Percentiles rank a stretch among this genome's conserved stretches.
phyloP scores from a whole-genome alignment of 192 early-diverging fungal species.

The Umbelopsis isabellina region DNA sequence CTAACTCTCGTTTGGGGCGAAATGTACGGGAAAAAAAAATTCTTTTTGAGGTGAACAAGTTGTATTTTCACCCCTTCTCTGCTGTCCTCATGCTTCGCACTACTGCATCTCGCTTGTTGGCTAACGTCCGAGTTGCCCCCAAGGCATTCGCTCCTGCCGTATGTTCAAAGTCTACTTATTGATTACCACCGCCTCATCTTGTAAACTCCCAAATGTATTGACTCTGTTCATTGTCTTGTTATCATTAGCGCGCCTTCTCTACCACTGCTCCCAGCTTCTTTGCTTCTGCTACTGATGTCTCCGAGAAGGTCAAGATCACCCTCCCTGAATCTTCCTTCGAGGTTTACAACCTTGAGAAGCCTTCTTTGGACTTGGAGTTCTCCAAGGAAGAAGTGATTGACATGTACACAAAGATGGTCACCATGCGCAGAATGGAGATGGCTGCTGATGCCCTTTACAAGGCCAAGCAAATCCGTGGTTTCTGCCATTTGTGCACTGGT shows the following conservation, averaged over 20 bases:
- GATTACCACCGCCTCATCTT: not conserved
- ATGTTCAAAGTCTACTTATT: not conserved
- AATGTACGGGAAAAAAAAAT: not conserved
- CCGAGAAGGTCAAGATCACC: constrained; percentile 63
- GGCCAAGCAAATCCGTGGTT: constrained; percentile 94
- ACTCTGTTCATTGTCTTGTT: not conserved
- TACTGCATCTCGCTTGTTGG: constrained; percentile 35
- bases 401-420: constrained; percentile 88
- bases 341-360: constrained; percentile 80
- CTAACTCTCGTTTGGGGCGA: too few relatives aligned
- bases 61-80: constrained; percentile 12
- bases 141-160: constrained; percentile 27
- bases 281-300: constrained; percentile 11
- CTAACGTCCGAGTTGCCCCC: constrained; percentile 27
- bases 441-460: constrained; percentile 95
- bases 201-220: not conserved
- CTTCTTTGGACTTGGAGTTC: constrained; percentile 62
- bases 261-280: constrained; percentile 35
- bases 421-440: constrained; percentile 91
- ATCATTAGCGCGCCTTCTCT: constrained; percentile 42
- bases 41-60: constrained; percentile 16
- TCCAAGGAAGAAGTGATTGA: constrained; percentile 74
- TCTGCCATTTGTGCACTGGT: constrained; percentile 98
- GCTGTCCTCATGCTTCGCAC: constrained; percentile 38
- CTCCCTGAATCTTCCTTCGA: constrained; percentile 78